These are phyloP conservation scores for Monilinia polystroma DNA, from an alignment of 2,329 filamentous ascomycete species.

Conservation along the genomic window DNA sequence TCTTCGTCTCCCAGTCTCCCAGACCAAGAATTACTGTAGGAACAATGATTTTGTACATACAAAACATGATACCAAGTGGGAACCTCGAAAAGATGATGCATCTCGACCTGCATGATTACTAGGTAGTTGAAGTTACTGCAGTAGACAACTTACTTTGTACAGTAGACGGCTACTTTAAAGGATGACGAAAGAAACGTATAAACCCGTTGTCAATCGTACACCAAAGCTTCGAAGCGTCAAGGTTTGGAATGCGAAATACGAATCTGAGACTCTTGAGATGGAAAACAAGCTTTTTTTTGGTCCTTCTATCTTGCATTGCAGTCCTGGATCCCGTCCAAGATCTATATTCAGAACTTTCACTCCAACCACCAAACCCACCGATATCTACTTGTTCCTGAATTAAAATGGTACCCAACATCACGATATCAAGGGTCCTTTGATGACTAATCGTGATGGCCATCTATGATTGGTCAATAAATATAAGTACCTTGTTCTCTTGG, in stretches of 20 bases:
- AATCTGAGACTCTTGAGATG: background rate
- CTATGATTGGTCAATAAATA: background rate
- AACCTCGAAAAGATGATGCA: background rate
- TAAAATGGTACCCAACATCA: background rate
- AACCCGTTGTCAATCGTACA: background rate
- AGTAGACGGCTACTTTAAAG: background rate
- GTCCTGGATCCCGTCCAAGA: background rate
- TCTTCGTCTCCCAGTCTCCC: background rate
- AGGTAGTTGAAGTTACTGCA: background rate
- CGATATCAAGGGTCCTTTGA: background rate
- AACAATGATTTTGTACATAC: constrained; percentile 12
- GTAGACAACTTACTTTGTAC: background rate
- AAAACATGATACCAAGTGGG: constrained; percentile 11
- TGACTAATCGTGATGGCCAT: background rate
- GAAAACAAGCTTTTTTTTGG: constrained; percentile 11
- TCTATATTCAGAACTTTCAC: constrained; percentile 5
- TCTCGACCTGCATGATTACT: constrained; percentile 16
- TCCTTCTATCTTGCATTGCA: background rate
- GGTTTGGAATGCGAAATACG: background rate
- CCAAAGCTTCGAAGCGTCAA: background rate
- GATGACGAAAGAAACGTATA: constrained; percentile 18
- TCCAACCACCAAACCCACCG: constrained; percentile 6
- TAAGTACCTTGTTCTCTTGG: background rate
- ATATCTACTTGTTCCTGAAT: constrained; percentile 12
- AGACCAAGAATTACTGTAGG: background rate